These are phyloP conservation scores for Cairneyella variabilis DNA, from an alignment of 495 filamentous ascomycete species.

Conservation along the genomic window DNA sequence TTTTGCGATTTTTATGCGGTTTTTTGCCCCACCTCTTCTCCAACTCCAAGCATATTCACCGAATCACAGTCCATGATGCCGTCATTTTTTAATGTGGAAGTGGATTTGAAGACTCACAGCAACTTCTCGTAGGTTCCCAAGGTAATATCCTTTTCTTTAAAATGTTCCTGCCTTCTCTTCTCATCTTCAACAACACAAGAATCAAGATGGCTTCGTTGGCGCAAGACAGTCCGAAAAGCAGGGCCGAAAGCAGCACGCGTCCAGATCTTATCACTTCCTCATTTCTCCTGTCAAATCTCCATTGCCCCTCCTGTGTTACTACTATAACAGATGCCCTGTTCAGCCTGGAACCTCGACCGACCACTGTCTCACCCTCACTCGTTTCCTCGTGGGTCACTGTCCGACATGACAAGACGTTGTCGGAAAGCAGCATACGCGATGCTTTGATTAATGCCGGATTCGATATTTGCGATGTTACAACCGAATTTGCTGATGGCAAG, in stretches of 20 bases:
- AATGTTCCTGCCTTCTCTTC: too few species aligned
- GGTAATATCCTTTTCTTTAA: too few species aligned
- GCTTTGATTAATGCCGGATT: slow-evolving; percentile 34
- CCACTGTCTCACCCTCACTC: slow-evolving; percentile 53
- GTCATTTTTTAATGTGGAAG: too few species aligned
- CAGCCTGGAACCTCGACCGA: slow-evolving; percentile 34
- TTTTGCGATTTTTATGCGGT: too few species aligned
- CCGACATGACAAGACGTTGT: slow-evolving; percentile 10
- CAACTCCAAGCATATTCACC: too few species aligned
- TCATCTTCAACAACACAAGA: too few species aligned
- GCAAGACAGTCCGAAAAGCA: not conserved
- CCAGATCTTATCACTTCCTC: slow-evolving; percentile 31
- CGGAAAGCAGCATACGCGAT: slow-evolving; percentile 22
- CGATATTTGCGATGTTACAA: slow-evolving; percentile 17
- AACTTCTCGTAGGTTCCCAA: too few species aligned
- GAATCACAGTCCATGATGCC: too few species aligned
- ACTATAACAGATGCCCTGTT: slow-evolving; percentile 47
- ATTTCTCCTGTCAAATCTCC: slow-evolving; percentile 52
- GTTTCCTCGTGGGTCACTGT: slow-evolving; percentile 52
- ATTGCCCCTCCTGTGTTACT: slow-evolving; percentile 59
- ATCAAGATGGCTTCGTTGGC: not conserved
- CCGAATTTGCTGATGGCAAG: not conserved
- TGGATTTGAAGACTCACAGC: too few species aligned
- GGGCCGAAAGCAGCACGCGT: slow-evolving; percentile 1
- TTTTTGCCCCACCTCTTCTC: too few species aligned